phyloP scores from a whole-genome alignment of 2,329 filamentous ascomycete species.

The Epichloe gansuensis region DNA sequence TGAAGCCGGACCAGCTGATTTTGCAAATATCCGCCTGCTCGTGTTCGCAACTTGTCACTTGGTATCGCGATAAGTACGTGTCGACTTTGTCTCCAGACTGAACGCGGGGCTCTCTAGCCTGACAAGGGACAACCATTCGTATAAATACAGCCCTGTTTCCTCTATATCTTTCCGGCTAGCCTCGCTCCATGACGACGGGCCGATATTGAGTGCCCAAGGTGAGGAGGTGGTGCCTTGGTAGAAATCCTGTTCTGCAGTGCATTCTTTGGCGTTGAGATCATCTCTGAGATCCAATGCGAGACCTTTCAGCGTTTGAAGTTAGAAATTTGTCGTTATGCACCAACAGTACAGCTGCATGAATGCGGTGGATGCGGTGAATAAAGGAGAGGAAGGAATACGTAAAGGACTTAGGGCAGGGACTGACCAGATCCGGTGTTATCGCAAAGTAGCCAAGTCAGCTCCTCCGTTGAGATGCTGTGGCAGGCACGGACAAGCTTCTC shows the following conservation, averaged over 20 bases:
- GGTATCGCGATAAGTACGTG: conserved; percentile 57
- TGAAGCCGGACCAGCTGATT: conserved; percentile 48
- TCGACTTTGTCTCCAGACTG: conserved; percentile 47
- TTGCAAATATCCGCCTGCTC: conserved; percentile 27
- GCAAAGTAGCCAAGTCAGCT: conserved; percentile 67
- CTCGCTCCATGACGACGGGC: conserved; percentile 17
- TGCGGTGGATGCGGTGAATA: not conserved
- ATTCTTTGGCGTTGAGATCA: conserved; percentile 10
- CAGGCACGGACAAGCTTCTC: conserved; percentile 54
- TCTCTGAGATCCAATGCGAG: not conserved
- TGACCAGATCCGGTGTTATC: conserved; percentile 34
- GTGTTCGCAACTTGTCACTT: conserved; percentile 18
- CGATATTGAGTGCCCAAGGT: conserved; percentile 15
- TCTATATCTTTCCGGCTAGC: conserved; percentile 41
- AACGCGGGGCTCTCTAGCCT: conserved; percentile 52
- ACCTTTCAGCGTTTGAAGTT: not conserved
- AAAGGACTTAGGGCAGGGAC: not conserved
- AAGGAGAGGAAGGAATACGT: not conserved
- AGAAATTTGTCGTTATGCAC: not conserved
- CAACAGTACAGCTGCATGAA: not conserved
- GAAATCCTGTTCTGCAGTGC: conserved; percentile 20
- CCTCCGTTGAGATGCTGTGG: conserved; percentile 58
- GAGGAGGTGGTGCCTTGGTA: conserved; percentile 10
- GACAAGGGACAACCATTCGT: conserved; percentile 67
- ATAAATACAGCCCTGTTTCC: conserved; percentile 49